Evolutionary conservation across 2,329 filamentous ascomycete species (phyloP).

Genomic region (Cercospora zeae-maydis): DNA sequence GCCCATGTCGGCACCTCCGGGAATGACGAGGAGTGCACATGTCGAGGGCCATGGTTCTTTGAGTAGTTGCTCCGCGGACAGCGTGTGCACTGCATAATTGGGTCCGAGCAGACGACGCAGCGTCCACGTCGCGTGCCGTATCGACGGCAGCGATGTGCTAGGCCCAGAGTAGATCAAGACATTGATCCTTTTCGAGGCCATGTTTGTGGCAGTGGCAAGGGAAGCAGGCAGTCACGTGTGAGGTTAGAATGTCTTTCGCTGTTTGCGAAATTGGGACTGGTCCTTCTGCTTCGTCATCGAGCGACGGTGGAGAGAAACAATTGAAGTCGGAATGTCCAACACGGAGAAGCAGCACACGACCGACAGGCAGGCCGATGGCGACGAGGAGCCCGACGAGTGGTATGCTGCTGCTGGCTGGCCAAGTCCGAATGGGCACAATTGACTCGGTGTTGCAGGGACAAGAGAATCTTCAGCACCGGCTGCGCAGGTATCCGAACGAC

Average conservation of each 20-base stretch:
- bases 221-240: conserved; percentile 18
- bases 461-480: conserved; percentile 94
- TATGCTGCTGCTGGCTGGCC: conserved; percentile 49
- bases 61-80: conserved; percentile 72
- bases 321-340: conserved; percentile 31
- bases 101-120: conserved; percentile 81
- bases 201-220: conserved; percentile 12
- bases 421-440: not conserved
- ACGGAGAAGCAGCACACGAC: conserved; percentile 27
- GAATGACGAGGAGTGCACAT: conserved; percentile 85
- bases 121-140: conserved; percentile 83
- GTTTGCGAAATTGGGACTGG: conserved; percentile 6
- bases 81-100: conserved; percentile 86
- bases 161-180: conserved; percentile 88
- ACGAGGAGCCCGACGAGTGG: conserved; percentile 96
- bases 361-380: conserved; percentile 48
- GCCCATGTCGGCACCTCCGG: conserved; percentile 87
- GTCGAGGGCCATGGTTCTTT: conserved; percentile 88
- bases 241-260: conserved; percentile 5
- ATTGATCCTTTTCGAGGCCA: conserved; percentile 66
- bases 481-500: conserved; percentile 65
- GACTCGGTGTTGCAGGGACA: conserved; percentile 64
- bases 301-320: not conserved
- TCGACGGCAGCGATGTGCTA: conserved; percentile 82
- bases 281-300: not conserved